Evolutionary conservation across 169 alveolate species (phyloP).

Genomic region (Eimeria sp.): DNA sequence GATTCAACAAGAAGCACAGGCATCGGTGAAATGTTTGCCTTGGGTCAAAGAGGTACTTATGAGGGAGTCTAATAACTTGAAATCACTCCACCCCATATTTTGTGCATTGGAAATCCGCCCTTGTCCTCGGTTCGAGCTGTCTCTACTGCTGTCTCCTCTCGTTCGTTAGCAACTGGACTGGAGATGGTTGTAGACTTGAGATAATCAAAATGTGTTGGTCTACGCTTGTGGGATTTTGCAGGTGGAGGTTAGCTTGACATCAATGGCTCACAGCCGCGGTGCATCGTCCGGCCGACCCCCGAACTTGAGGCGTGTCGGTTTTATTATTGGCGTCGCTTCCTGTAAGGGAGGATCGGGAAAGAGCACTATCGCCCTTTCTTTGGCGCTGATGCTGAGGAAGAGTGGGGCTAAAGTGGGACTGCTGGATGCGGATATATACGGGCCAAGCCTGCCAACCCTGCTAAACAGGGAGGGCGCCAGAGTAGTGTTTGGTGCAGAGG

Average conservation of each 20-base stretch:
- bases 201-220: not conserved
- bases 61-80: slow-evolving; percentile 62
- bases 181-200: not conserved
- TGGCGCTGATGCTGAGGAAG: slow-evolving; percentile 92
- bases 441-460: slow-evolving; percentile 96
- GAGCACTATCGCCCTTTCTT: slow-evolving; percentile 95
- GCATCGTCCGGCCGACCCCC: slow-evolving; percentile 59
- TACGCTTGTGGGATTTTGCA: not conserved
- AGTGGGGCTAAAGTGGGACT: slow-evolving; percentile 95
- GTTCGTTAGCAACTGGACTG: not conserved
- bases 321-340: slow-evolving; percentile 95
- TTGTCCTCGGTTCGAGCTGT: not conserved
- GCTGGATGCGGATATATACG: slow-evolving; percentile 97
- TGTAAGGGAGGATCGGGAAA: slow-evolving; percentile 99
- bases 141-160: not conserved
- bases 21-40: slow-evolving; percentile 71
- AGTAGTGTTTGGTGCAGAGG: slow-evolving; percentile 64
- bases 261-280: slow-evolving; percentile 35
- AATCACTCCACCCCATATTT: not conserved
- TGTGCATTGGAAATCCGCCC: not conserved
- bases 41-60: slow-evolving; percentile 87
- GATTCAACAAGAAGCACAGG: slow-evolving; percentile 81
- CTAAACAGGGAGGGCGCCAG: slow-evolving; percentile 85
- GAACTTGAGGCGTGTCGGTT: slow-evolving; percentile 55
- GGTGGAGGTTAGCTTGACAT: slow-evolving; percentile 55